A percentile compares a stretch with the other conserved stretches of the same genome.
phyloP scores from a whole-genome alignment of 805 yeast species.

The Lachancea thermotolerans region DNA sequence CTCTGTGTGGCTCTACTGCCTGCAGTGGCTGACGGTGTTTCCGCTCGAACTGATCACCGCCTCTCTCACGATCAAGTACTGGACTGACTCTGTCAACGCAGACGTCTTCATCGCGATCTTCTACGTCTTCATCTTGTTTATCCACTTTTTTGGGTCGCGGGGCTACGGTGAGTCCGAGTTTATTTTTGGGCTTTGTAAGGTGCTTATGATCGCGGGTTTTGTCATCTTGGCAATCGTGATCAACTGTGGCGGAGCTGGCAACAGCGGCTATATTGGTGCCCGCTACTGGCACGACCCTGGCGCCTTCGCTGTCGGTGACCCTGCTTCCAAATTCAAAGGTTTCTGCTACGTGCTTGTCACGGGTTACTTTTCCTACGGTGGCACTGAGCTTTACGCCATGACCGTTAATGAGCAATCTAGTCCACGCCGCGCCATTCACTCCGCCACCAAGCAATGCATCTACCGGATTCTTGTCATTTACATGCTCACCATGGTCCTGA shows the following conservation, averaged over 20 bases:
- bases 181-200: slow-evolving; percentile 47
- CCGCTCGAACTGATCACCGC: slow-evolving; percentile 50
- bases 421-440: slow-evolving; percentile 52
- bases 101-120: slow-evolving; percentile 45
- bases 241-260: slow-evolving; percentile 52
- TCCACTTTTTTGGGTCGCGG: slow-evolving; percentile 46
- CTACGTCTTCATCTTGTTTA: slow-evolving; percentile 39
- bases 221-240: slow-evolving; percentile 48
- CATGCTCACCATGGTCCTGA: slow-evolving; percentile 44
- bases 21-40: slow-evolving; percentile 45
- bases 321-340: slow-evolving; percentile 43
- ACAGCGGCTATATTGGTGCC: slow-evolving; percentile 54
- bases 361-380: slow-evolving; percentile 58
- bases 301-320: slow-evolving; percentile 28
- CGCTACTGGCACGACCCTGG: slow-evolving; percentile 56
- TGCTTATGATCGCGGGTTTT: slow-evolving; percentile 53
- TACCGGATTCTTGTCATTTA: slow-evolving; percentile 59
- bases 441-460: slow-evolving; percentile 58
- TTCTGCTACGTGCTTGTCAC: slow-evolving; percentile 58
- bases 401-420: slow-evolving; percentile 62
- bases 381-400: slow-evolving; percentile 59
- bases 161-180: slow-evolving; percentile 70
- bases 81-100: slow-evolving; percentile 42
- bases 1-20: slow-evolving; percentile 49
- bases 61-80: slow-evolving; percentile 44